phyloP scores from a whole-genome alignment of 345 rosid genomes.

The Punica granatum region DNA sequence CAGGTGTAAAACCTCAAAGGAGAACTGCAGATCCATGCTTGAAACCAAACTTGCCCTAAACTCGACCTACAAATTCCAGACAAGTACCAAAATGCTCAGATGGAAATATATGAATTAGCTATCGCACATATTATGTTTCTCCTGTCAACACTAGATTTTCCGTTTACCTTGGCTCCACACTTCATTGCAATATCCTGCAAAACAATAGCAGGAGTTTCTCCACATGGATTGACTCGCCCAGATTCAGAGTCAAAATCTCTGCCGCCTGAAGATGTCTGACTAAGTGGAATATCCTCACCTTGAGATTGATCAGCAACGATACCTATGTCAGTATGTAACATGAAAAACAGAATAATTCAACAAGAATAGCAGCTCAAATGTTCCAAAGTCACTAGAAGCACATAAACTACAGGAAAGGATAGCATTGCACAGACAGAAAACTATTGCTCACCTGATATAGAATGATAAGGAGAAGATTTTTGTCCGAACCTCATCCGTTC shows the following conservation, averaged over 20 bases:
- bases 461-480: conserved; percentile 37
- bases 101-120: too few species aligned
- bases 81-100: not conserved
- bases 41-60: conserved; percentile 57
- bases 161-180: conserved; percentile 78
- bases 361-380: not conserved
- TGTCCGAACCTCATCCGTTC: conserved; percentile 49
- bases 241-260: conserved; percentile 59
- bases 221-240: conserved; percentile 44
- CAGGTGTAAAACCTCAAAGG: conserved; percentile 53
- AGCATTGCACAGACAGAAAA: not conserved
- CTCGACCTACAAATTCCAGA: conserved; percentile 55
- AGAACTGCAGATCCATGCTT: conserved; percentile 67
- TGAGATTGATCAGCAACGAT: conserved; percentile 17
- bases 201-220: conserved; percentile 50
- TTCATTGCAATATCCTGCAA: conserved; percentile 73
- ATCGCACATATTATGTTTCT: too few species aligned
- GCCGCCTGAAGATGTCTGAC: conserved; percentile 50
- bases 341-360: not conserved
- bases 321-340: not conserved
- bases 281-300: conserved; percentile 56
- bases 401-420: not conserved
- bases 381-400: not conserved
- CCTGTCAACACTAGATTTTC: not conserved
- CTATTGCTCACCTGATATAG: conserved; percentile 53